A percentile compares a stretch with the other conserved stretches of the same genome.
Conservation (phyloP, 2,329 filamentous ascomycete genomes). For the Penicillium janthinellum region DNA sequence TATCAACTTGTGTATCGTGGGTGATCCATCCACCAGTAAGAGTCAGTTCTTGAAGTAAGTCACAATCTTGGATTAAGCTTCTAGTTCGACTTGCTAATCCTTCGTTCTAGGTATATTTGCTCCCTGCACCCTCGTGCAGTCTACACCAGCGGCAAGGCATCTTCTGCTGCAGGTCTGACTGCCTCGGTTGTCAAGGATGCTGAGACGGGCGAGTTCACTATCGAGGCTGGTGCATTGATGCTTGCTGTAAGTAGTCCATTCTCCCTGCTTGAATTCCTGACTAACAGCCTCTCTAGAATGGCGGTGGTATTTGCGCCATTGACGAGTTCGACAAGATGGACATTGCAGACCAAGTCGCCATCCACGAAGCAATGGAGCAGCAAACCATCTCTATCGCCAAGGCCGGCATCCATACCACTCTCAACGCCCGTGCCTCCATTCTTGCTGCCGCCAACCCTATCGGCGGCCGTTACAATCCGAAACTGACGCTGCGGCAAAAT, state of each 20-base stretch:
- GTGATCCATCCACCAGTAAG: slow-evolving; percentile 95
- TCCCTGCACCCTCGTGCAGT: slow-evolving; percentile 95
- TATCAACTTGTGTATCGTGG: slow-evolving; percentile 98
- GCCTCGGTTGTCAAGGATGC: slow-evolving; percentile 97
- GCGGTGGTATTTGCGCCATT: slow-evolving; percentile 96
- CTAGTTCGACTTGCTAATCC: not conserved
- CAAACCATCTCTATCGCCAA: slow-evolving; percentile 99
- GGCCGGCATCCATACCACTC: slow-evolving; percentile 94
- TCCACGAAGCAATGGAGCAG: slow-evolving; percentile 99
- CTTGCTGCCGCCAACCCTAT: slow-evolving; percentile 96
- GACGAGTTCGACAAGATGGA: slow-evolving; percentile 99
- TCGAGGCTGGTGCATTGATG: slow-evolving; percentile 97
- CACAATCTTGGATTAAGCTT: too few species aligned
- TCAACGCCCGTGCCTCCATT: slow-evolving; percentile 94
- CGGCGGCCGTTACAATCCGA: slow-evolving; percentile 91
- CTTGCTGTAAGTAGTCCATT: slow-evolving; percentile 61
- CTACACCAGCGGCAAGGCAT: slow-evolving; percentile 97
- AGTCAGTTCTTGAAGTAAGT: slow-evolving; percentile 87
- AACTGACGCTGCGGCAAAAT: slow-evolving; percentile 87
- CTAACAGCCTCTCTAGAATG: slow-evolving; percentile 40
- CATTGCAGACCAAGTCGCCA: slow-evolving; percentile 92
- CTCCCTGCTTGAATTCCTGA: not conserved
- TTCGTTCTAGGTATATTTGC: slow-evolving; percentile 70
- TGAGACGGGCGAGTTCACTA: slow-evolving; percentile 97
- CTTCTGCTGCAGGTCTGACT: slow-evolving; percentile 94